These are phyloP conservation scores for Penicillium bialowiezense DNA, from an alignment of 495 filamentous ascomycete species.

Conservation along the genomic window DNA sequence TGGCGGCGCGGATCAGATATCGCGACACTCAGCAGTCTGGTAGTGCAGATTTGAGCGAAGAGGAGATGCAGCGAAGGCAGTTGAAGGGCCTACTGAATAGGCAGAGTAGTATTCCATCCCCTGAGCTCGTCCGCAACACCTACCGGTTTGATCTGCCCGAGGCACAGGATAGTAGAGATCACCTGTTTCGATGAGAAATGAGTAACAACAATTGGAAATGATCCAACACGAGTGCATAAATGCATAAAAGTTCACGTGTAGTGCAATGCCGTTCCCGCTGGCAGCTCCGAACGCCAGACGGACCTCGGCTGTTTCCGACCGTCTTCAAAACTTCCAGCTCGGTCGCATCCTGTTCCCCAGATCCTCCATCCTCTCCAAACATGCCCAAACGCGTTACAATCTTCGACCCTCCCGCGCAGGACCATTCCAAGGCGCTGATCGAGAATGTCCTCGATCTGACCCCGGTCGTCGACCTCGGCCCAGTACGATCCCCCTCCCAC, in stretches of 20 bases:
- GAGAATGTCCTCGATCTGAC: constrained; percentile 89
- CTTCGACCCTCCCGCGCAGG: constrained; percentile 68
- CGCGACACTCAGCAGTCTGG: constrained; percentile 17
- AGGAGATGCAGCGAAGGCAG: constrained; percentile 39
- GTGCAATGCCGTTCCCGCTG: too few relatives aligned
- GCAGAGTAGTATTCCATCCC: constrained; percentile 16
- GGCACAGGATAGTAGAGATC: constrained; percentile 6
- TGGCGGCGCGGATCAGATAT: constrained; percentile 26
- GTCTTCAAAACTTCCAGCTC: constrained; percentile 9
- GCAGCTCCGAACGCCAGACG: constrained; percentile 1
- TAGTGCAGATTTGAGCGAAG: constrained; percentile 32
- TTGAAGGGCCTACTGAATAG: constrained; percentile 30
- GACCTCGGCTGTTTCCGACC: constrained; percentile 21
- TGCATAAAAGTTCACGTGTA: too few relatives aligned
- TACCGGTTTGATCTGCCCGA: constrained; percentile 31
- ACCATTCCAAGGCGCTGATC: constrained; percentile 72
- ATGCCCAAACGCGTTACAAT: constrained; percentile 59
- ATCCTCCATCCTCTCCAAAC: neutral
- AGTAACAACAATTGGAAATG: too few relatives aligned
- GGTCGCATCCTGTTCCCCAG: too few relatives aligned
- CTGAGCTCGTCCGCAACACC: constrained; percentile 28
- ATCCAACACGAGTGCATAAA: too few relatives aligned
- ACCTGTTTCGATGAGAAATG: too few relatives aligned
- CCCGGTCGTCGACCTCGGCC: constrained; percentile 73
- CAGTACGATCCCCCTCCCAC: constrained; percentile 46